A percentile compares a stretch with the other conserved stretches of the same genome.
Conservation (phyloP, 2,329 filamentous ascomycete genomes). For the Fusarium ramigenum region DNA sequence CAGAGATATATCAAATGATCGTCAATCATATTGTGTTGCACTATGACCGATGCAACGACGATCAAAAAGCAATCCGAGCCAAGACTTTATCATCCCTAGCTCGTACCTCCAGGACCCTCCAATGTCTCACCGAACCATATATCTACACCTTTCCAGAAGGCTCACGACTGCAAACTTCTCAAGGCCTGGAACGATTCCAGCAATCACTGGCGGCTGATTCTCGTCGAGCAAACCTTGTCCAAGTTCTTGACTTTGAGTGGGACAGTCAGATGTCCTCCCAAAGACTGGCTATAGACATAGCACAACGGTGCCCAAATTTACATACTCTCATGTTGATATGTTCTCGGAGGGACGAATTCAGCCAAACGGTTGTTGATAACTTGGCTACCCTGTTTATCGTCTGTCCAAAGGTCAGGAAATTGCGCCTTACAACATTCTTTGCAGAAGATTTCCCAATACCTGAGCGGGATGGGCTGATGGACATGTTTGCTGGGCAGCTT, state of each 20-base stretch:
- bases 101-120: not conserved
- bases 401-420: not conserved
- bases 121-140: not conserved
- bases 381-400: not conserved
- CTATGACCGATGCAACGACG: not conserved
- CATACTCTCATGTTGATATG: too few relatives aligned
- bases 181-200: not conserved
- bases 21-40: not conserved
- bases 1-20: not conserved
- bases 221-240: not conserved
- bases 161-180: not conserved
- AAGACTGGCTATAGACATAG: not conserved
- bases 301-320: constrained; percentile 11
- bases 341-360: not conserved
- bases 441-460: too few relatives aligned
- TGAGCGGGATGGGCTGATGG: too few relatives aligned
- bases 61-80: not conserved
- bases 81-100: constrained; percentile 14
- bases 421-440: not conserved
- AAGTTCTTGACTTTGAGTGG: not conserved
- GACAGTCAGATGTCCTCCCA: not conserved
- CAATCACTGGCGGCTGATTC: constrained; percentile 2
- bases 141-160: constrained; percentile 1
- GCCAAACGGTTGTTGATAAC: not conserved
- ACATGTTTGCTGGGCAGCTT: not conserved